Percentiles rank a stretch among this genome's conserved stretches.
These are phyloP conservation scores for Albizia julibrissin DNA, from an alignment of 306 rosid genomes.

Conservation along the genomic window DNA sequence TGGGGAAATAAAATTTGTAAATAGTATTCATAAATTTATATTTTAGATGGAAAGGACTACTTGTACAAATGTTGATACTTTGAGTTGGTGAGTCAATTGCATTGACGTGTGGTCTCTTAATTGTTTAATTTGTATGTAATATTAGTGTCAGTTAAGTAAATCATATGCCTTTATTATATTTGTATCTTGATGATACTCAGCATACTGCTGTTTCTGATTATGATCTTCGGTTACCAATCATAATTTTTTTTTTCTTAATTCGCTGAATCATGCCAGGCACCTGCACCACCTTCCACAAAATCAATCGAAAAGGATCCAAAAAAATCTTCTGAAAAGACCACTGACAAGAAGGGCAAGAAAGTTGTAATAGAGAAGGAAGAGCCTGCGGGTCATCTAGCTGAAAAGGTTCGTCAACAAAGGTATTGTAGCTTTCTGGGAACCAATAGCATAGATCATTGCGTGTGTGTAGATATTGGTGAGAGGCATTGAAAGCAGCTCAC, in stretches of 20 bases:
- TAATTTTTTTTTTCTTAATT: not conserved
- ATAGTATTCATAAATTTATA: too few relatives aligned
- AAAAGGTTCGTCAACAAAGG: conserved; percentile 96
- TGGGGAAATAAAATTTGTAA: not conserved
- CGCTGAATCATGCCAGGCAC: conserved; percentile 52
- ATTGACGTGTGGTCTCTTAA: not conserved
- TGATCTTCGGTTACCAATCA: not conserved
- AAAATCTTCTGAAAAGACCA: conserved; percentile 55
- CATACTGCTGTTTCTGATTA: not conserved
- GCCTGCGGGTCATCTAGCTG: conserved; percentile 81
- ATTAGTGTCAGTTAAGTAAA: not conserved
- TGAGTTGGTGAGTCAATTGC: not conserved
- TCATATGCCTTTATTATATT: not conserved
- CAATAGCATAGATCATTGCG: not conserved
- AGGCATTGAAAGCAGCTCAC: not conserved
- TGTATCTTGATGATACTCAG: not conserved
- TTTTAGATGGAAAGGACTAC: not conserved
- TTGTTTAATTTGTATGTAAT: not conserved
- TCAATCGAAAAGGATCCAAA: conserved; percentile 63
- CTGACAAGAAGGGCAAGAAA: conserved; percentile 70
- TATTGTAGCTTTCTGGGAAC: conserved; percentile 21
- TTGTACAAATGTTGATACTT: not conserved
- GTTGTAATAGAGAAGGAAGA: conserved; percentile 53
- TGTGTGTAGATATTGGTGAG: not conserved
- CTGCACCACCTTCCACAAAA: conserved; percentile 62